Evolutionary conservation across 2,329 filamentous ascomycete genomes (phyloP).

Genomic region (Penicillium sp.): DNA sequence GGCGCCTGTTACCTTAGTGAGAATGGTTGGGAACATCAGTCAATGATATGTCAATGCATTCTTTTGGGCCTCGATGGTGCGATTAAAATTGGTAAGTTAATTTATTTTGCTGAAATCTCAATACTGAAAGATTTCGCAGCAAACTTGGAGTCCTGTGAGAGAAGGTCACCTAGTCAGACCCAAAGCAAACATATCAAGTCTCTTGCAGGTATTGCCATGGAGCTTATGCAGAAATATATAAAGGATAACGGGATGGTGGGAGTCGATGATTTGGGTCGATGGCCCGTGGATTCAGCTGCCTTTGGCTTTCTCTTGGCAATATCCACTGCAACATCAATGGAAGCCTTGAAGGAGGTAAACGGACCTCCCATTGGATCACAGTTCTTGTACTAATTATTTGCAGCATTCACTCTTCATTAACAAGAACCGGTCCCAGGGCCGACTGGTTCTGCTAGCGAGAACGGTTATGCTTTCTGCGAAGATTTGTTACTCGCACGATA

Average conservation of each 20-base stretch:
- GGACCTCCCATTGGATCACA: too few relatives aligned
- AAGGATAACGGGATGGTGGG: conserved; percentile 34
- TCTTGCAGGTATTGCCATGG: conserved; percentile 28
- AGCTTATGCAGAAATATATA: conserved; percentile 36
- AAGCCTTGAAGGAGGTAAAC: conserved; percentile 17
- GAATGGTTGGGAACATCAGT: conserved; percentile 20
- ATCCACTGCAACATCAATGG: conserved; percentile 25
- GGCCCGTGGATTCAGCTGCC: conserved; percentile 27
- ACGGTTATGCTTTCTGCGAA: too few relatives aligned
- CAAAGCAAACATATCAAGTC: conserved; percentile 18
- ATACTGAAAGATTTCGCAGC: conserved; percentile 14
- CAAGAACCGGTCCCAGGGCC: too few relatives aligned
- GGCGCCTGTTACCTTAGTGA: conserved; percentile 19
- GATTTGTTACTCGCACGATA: too few relatives aligned
- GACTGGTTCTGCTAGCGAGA: too few relatives aligned
- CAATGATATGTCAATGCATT: conserved; percentile 27
- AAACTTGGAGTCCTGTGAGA: conserved; percentile 15
- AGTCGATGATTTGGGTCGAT: conserved; percentile 32
- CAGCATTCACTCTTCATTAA: too few relatives aligned
- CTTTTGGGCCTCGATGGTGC: conserved; percentile 24
- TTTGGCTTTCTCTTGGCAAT: conserved; percentile 33
- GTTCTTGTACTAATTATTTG: too few relatives aligned
- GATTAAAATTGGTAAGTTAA: conserved; percentile 27
- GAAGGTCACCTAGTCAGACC: conserved; percentile 4
- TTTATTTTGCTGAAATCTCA: not conserved